A percentile compares a stretch with the other conserved stretches of the same genome.
Conservation (phyloP, 1,284 basidiomycete genomes). For the Fomitopsis palustris region DNA sequence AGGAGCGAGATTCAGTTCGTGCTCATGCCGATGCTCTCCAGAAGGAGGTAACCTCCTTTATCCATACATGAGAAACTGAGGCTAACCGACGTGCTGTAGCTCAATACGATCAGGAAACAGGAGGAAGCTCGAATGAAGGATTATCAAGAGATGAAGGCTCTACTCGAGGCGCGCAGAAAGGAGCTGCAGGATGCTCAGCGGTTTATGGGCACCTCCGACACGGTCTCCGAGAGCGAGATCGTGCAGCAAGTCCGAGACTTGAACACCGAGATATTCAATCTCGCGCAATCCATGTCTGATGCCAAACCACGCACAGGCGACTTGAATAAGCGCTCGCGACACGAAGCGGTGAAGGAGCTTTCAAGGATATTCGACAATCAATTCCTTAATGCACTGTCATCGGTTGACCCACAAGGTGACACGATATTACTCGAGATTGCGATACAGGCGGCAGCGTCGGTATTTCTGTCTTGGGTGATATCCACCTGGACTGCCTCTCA, state of each 20-base stretch:
- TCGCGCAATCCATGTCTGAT: slow-evolving; percentile 44
- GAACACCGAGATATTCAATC: slow-evolving; percentile 49
- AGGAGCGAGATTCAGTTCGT: too few species aligned
- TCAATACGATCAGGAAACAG: too few species aligned
- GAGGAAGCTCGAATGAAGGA: too few species aligned
- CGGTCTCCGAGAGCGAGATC: slow-evolving; percentile 44
- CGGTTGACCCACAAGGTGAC: not conserved
- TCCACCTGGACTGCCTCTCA: not conserved
- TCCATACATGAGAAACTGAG: too few species aligned
- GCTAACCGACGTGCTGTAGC: too few species aligned
- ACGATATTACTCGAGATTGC: not conserved
- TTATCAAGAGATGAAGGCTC: not conserved
- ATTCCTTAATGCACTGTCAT: not conserved
- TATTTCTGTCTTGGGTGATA: not conserved
- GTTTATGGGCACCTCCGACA: slow-evolving; percentile 44
- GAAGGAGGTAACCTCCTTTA: not conserved
- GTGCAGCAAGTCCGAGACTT: slow-evolving; percentile 40
- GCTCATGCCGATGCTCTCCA: not conserved
- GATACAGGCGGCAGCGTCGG: not conserved
- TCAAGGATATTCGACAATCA: not conserved
- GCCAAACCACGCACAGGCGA: not conserved
- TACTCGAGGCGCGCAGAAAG: slow-evolving; percentile 31
- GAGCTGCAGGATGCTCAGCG: slow-evolving; percentile 44
- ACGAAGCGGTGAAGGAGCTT: too few species aligned
- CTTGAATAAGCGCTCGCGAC: not conserved